Conservation (phyloP, 176 grass and related monocot genomes). For the Phyllostachys edulis region DNA sequence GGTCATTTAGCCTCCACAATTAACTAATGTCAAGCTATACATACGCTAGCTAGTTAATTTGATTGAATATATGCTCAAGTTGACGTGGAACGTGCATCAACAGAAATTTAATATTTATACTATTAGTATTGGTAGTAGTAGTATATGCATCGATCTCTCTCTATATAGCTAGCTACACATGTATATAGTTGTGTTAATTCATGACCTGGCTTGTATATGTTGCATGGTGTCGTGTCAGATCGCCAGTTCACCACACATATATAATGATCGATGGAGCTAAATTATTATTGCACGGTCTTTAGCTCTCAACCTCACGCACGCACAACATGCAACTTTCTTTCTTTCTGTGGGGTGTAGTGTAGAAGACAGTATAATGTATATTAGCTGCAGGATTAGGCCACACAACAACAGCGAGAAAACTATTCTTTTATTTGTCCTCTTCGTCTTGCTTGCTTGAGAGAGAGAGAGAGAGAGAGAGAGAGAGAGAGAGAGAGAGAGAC, state of each 20-base stretch:
- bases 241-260: neutral
- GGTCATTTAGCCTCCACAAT: constrained; percentile 37
- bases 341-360: constrained; percentile 22
- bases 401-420: neutral
- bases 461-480: neutral
- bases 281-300: neutral
- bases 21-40: constrained; percentile 17
- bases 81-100: constrained; percentile 32
- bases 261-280: neutral
- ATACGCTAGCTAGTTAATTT: neutral
- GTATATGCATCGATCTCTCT: neutral
- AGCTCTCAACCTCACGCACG: neutral
- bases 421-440: constrained; percentile 13
- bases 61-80: constrained; percentile 21
- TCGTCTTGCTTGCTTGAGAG: neutral
- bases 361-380: neutral
- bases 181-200: neutral
- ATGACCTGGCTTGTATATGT: neutral
- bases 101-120: neutral
- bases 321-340: neutral
- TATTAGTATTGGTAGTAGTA: neutral
- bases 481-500: neutral
- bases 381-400: constrained; percentile 14
- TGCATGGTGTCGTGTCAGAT: constrained; percentile 19
- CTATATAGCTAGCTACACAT: neutral